Evolutionary conservation across 2,329 filamentous ascomycete genomes (phyloP).

Genomic region (Rhynchosporium graminicola): DNA sequence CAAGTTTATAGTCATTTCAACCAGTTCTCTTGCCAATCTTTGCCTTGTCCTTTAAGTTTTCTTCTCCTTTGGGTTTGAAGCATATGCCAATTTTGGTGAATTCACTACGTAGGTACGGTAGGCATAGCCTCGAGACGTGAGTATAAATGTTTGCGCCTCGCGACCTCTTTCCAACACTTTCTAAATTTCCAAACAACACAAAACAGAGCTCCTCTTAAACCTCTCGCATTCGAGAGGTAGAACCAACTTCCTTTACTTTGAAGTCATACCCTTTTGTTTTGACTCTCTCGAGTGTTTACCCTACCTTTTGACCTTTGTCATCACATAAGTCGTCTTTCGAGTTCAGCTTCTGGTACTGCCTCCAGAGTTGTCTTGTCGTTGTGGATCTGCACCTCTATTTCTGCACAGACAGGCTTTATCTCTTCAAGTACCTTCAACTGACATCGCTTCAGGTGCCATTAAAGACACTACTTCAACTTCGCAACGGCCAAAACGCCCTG

Average conservation of each 20-base stretch:
- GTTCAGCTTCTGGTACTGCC: neutral
- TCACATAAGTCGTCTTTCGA: neutral
- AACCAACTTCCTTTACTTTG: no score
- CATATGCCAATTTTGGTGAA: neutral
- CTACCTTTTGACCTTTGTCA: neutral
- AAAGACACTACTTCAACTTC: conserved; percentile 46
- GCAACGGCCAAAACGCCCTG: conserved; percentile 50
- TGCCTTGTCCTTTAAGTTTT: no score
- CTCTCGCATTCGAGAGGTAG: neutral
- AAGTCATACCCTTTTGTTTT: neutral
- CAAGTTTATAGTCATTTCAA: no score
- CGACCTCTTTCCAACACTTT: neutral
- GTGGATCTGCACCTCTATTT: neutral
- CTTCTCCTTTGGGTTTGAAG: neutral
- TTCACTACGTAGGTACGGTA: neutral
- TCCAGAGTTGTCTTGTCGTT: neutral
- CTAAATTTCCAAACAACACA: neutral
- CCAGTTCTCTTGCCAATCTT: no score
- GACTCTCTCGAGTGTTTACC: neutral
- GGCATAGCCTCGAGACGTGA: neutral
- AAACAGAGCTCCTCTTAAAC: neutral
- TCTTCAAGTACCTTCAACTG: neutral
- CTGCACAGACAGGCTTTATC: neutral
- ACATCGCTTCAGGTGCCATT: conserved; percentile 45
- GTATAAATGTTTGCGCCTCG: neutral